Conservation (phyloP, 73 alveolate genomes). For the Loxodes magnus region DNA sequence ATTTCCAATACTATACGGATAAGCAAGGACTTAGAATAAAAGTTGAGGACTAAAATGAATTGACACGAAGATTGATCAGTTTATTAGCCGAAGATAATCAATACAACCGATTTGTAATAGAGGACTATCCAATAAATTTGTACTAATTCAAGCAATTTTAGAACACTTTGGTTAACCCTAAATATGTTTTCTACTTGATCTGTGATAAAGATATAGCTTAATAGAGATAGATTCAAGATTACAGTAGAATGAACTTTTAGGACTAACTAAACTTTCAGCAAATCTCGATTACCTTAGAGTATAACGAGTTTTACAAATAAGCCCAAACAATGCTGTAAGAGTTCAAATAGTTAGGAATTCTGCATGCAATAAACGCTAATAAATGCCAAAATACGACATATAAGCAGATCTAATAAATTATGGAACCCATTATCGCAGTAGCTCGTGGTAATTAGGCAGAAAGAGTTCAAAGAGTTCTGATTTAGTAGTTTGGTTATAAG, state of each 20-base stretch:
- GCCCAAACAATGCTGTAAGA: no score
- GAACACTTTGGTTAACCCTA: constrained; percentile 29
- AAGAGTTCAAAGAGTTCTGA: no score
- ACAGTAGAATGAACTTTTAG: no score
- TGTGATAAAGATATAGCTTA: constrained; percentile 45
- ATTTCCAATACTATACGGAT: constrained; percentile 35
- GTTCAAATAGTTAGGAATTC: no score
- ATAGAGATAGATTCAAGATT: no score
- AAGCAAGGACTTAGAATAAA: not conserved
- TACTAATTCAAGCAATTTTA: constrained; percentile 52
- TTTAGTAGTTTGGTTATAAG: constrained; percentile 16
- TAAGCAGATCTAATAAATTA: constrained; percentile 11
- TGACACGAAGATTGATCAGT: constrained; percentile 34
- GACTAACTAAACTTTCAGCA: constrained; percentile 25
- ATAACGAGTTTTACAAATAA: no score
- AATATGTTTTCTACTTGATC: constrained; percentile 19
- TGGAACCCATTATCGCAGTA: no score
- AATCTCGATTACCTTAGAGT: no score
- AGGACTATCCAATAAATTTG: constrained; percentile 62
- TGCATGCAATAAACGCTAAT: no score
- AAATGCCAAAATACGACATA: no score
- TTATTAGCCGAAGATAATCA: constrained; percentile 28
- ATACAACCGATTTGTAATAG: constrained; percentile 46
- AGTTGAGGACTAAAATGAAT: constrained; percentile 29
- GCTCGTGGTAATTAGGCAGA: no score